Conservation (phyloP, 2,329 filamentous ascomycete species). For the Cladosporium velox region DNA sequence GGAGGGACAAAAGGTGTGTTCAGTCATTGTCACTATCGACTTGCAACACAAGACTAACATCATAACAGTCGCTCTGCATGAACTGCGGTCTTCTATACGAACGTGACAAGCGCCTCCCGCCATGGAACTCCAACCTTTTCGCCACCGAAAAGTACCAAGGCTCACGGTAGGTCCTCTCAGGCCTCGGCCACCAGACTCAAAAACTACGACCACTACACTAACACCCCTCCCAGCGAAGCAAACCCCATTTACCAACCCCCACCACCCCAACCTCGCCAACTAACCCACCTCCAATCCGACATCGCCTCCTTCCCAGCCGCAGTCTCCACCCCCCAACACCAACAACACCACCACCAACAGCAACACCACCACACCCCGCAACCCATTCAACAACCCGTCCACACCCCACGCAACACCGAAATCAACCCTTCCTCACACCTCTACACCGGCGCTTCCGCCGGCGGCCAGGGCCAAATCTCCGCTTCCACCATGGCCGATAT, state of each 20-base stretch:
- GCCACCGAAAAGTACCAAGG: slow-evolving; percentile 44
- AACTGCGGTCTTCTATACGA: slow-evolving; percentile 92
- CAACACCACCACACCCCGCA: slow-evolving; percentile 18
- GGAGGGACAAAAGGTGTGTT: slow-evolving; percentile 73
- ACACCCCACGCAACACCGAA: slow-evolving; percentile 22
- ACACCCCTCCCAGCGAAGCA: slow-evolving; percentile 16
- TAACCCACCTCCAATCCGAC: slow-evolving; percentile 36
- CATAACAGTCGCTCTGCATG: slow-evolving; percentile 75
- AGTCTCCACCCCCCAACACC: slow-evolving; percentile 1
- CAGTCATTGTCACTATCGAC: neutral
- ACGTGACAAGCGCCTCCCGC: slow-evolving; percentile 78
- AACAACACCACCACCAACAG: slow-evolving; percentile 14
- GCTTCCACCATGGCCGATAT: slow-evolving; percentile 39
- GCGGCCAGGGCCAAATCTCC: slow-evolving; percentile 38
- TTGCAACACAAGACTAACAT: slow-evolving; percentile 14
- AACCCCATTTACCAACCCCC: slow-evolving; percentile 20
- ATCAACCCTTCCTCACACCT: slow-evolving; percentile 37
- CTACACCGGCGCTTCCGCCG: slow-evolving; percentile 36
- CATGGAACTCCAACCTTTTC: slow-evolving; percentile 73
- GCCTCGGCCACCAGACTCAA: neutral
- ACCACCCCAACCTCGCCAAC: slow-evolving; percentile 26
- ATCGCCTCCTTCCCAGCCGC: slow-evolving; percentile 32
- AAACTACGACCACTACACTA: neutral
- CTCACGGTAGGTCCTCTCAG: slow-evolving; percentile 25
- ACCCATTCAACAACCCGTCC: slow-evolving; percentile 13